A percentile compares a stretch with the other conserved stretches of the same genome.
Conservation (phyloP, 345 rosid genomes). For the Microthlaspi erraticum region DNA sequence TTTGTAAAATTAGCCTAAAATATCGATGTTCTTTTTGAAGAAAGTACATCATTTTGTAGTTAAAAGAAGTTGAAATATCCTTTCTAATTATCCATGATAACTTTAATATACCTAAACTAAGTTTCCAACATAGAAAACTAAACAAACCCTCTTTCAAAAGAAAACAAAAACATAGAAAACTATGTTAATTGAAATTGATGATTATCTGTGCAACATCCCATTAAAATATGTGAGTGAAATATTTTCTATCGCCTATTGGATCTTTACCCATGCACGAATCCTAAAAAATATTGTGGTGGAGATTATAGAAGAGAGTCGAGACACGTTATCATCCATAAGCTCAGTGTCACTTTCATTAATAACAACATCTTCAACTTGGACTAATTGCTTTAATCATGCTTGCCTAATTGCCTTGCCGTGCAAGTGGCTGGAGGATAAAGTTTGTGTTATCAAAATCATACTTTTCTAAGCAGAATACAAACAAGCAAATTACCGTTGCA, state of each 20-base stretch:
- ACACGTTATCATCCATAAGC: not conserved
- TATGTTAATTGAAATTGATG: not conserved
- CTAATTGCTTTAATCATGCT: not conserved
- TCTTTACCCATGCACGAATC: not conserved
- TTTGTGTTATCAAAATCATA: not conserved
- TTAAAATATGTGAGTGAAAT: not conserved
- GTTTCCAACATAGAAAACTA: not conserved
- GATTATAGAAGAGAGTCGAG: not conserved
- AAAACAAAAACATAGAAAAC: not conserved
- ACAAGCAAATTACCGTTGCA: not conserved
- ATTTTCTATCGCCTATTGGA: not conserved
- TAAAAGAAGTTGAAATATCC: no score
- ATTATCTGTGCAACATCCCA: not conserved
- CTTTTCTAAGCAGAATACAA: not conserved
- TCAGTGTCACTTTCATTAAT: conserved; percentile 2
- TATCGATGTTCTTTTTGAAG: not conserved
- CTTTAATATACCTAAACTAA: not conserved
- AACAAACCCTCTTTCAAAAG: no score
- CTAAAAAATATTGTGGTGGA: not conserved
- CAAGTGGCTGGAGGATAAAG: conserved; percentile 7
- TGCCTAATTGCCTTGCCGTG: not conserved
- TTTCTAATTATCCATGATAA: not conserved
- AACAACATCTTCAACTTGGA: conserved; percentile 7
- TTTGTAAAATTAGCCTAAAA: not conserved
- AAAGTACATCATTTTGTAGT: not conserved